Percentiles rank a stretch among this genome's conserved stretches.
These are phyloP conservation scores for Selenicereus undatus DNA, from an alignment of 148 eudicot species.

Conservation along the genomic window DNA sequence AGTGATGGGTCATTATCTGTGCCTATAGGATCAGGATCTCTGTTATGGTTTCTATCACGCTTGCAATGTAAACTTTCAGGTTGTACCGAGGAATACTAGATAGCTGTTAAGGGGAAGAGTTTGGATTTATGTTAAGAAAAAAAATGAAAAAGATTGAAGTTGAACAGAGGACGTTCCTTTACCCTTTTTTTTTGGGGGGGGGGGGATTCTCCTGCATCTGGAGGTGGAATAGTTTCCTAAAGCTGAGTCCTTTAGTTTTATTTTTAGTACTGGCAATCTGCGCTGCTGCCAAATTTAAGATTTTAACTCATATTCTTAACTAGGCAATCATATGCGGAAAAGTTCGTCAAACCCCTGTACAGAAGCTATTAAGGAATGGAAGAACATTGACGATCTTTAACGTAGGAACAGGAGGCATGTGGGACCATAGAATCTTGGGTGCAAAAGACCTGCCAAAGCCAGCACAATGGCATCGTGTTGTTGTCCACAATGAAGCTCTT, in stretches of 20 bases:
- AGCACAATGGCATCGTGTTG: constrained; percentile 94
- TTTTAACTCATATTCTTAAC: constrained; percentile 14
- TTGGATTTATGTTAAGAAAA: not conserved
- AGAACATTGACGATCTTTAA: constrained; percentile 80
- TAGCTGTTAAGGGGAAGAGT: not conserved
- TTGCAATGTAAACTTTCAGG: not conserved
- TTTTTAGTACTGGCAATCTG: not conserved
- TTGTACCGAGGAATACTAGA: not conserved
- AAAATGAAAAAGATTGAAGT: not conserved
- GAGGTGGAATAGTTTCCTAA: not conserved
- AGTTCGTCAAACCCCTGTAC: constrained; percentile 87
- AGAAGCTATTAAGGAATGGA: constrained; percentile 91
- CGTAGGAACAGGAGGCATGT: constrained; percentile 97
- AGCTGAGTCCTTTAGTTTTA: not conserved
- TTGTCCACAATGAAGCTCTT: constrained; percentile 76
- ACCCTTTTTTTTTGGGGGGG: not conserved
- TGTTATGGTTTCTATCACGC: not conserved
- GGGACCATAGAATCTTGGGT: constrained; percentile 64
- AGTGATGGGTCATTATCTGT: not conserved
- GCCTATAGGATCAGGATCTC: too few relatives aligned
- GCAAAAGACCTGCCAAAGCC: constrained; percentile 67
- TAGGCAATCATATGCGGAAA: constrained; percentile 96
- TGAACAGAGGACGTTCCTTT: not conserved
- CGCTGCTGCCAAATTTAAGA: not conserved
- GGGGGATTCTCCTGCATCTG: too few relatives aligned